phyloP scores from a whole-genome alignment of 208 protist genomes.

The Kentomonas sorsogonicus region DNA sequence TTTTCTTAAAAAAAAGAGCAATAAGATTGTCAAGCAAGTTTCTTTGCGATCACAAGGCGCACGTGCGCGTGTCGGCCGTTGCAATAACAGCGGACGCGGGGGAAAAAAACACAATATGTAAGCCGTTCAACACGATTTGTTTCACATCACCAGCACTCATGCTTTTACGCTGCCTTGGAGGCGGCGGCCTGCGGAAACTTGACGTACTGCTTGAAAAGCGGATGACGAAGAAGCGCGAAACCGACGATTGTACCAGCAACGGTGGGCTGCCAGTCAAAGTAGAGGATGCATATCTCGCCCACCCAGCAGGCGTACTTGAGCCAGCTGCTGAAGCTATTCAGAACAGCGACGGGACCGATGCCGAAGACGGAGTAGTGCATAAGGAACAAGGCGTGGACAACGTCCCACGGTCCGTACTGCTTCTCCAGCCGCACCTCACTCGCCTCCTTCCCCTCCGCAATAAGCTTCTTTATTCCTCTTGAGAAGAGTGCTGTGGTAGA shows the following conservation, averaged over 20 bases:
- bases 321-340: conserved; percentile 87
- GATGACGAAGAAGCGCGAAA: conserved; percentile 57
- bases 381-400: conserved; percentile 74
- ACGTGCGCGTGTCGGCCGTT: too few relatives aligned
- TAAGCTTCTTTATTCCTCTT: too few relatives aligned
- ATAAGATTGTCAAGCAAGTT: too few relatives aligned
- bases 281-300: conserved; percentile 76
- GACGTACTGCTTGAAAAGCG: conserved; percentile 47
- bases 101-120: neutral
- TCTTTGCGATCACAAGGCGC: too few relatives aligned
- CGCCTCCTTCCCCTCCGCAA: too few relatives aligned
- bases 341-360: conserved; percentile 55
- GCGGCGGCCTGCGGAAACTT: conserved; percentile 19
- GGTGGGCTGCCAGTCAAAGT: conserved; percentile 89
- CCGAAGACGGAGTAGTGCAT: conserved; percentile 76
- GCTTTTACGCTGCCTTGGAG: conserved; percentile 1
- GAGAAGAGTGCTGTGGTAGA: conserved; percentile 36
- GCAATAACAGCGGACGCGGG: neutral
- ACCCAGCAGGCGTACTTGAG: conserved; percentile 86
- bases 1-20: too few relatives aligned
- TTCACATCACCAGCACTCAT: neutral
- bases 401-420: conserved; percentile 90
- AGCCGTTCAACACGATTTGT: neutral
- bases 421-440: too few relatives aligned
- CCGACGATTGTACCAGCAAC: conserved; percentile 65